A percentile compares a stretch with the other conserved stretches of the same genome.
Evolutionary conservation across 768 basidiomycete genomes (phyloP).

Genomic region (Thelephora aurantiotincta): DNA sequence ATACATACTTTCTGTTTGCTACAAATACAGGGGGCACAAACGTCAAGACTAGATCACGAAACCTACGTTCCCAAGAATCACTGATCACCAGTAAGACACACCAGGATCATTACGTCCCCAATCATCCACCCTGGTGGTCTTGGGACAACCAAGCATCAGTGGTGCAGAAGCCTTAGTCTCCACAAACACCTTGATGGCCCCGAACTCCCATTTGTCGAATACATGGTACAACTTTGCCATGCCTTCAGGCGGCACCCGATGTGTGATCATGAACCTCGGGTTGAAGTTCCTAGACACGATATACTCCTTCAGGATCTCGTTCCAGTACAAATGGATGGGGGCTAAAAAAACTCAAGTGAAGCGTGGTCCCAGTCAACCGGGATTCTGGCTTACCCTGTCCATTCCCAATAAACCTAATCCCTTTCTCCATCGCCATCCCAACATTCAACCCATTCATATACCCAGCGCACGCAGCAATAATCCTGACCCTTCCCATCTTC

Average conservation of each 20-base stretch:
- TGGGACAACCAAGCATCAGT: slow-evolving; percentile 36
- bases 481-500: slow-evolving; percentile 43
- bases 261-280: slow-evolving; percentile 42
- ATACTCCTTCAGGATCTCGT: slow-evolving; percentile 51
- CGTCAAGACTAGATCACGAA: no score
- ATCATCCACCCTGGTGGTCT: slow-evolving; percentile 38
- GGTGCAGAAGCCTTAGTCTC: slow-evolving; percentile 40
- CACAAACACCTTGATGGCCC: slow-evolving; percentile 64
- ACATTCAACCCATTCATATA: slow-evolving; percentile 57
- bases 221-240: slow-evolving; percentile 46
- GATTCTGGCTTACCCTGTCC: slow-evolving; percentile 27
- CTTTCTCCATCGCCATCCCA: slow-evolving; percentile 70
- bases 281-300: slow-evolving; percentile 55
- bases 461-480: slow-evolving; percentile 58
- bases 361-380: neutral
- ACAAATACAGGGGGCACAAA: no score
- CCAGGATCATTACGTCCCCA: slow-evolving; percentile 13
- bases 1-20: no score
- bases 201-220: slow-evolving; percentile 42
- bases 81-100: no score
- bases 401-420: slow-evolving; percentile 55
- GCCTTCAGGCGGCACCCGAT: slow-evolving; percentile 53
- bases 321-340: slow-evolving; percentile 63
- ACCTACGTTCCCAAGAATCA: no score
- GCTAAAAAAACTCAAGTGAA: no score